A percentile compares a stretch with the other conserved stretches of the same genome.
Evolutionary conservation across 1,284 basidiomycete species (phyloP).

Genomic region (Apiotrichum gracile): DNA sequence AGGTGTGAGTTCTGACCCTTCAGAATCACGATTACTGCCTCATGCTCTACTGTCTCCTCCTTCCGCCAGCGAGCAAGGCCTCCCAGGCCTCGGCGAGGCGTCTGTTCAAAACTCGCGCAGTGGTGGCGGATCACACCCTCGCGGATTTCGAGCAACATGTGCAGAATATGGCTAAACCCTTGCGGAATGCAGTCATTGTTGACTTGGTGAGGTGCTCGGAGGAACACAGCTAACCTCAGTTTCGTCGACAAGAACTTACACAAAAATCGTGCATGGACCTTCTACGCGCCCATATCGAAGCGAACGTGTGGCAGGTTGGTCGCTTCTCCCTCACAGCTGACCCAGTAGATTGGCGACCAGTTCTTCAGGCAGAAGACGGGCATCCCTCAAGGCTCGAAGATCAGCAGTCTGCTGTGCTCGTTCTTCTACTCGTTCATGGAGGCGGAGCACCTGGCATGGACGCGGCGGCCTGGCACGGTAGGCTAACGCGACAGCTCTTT

Average conservation of each 20-base stretch:
- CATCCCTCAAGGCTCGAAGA: slow-evolving; percentile 90
- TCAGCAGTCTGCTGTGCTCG: slow-evolving; percentile 83
- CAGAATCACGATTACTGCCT: slow-evolving; percentile 36
- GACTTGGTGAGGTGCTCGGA: slow-evolving; percentile 59
- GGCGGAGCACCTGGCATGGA: slow-evolving; percentile 57
- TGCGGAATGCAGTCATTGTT: slow-evolving; percentile 75
- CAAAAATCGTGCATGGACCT: slow-evolving; percentile 63
- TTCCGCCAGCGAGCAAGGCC: slow-evolving; percentile 36
- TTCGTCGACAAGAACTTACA: slow-evolving; percentile 22
- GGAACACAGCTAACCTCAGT: slow-evolving; percentile 9
- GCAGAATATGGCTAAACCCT: slow-evolving; percentile 57
- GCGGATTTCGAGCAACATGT: slow-evolving; percentile 25
- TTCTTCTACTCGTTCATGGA: slow-evolving; percentile 94
- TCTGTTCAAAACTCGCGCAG: slow-evolving; percentile 34
- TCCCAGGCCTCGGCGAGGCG: slow-evolving; percentile 27
- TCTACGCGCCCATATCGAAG: slow-evolving; percentile 79
- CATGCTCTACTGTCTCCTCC: slow-evolving; percentile 32
- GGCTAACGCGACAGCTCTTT: not conserved
- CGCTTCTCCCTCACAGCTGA: not conserved
- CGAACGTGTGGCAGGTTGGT: slow-evolving; percentile 90
- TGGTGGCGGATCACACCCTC: slow-evolving; percentile 16
- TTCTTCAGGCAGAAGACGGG: slow-evolving; percentile 67
- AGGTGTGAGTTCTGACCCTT: not conserved
- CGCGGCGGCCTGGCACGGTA: slow-evolving; percentile 59
- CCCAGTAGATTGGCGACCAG: slow-evolving; percentile 28